Base-by-base conservation (phyloP, 2,329 filamentous ascomycete genomes). In the Zarea fungicola region DNA sequence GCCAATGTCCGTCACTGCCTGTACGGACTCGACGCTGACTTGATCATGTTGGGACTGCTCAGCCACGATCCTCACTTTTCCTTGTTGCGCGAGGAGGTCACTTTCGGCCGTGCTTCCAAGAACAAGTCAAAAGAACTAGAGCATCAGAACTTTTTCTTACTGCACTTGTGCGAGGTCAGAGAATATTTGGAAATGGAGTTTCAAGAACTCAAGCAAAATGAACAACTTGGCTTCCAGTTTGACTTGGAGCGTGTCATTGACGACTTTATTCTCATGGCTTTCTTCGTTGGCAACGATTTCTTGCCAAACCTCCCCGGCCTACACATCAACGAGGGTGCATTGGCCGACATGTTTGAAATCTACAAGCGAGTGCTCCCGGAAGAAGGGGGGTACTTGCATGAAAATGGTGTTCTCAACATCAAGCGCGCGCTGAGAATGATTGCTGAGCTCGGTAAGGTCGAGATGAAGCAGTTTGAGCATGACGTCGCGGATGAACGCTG, bases 261-360 rank as follows among this genome's bases (percentile, higher is more conserved):
- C 65, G 93, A 99, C 74, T 99, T 99, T 68, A 97, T 99, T 64
- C 80, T 99, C 53, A 96, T 99, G 90, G 92, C 91, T 41, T 99
- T 99, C 73, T 99, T 99, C 67, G 89, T 99, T 60, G 93, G 93
- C 64, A 99, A 99, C 69, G 93, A 99, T 78, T 99, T 99, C 72
- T 78, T 99, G 66, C 93, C 93, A 3, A 96, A 99, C 69, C 76
- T 99, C 51, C 95, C 95, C 5, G 89, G 95, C 62, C 72, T 99
- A 56, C 93, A 99, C 69, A 99, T 99, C 69, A 99, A 99, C 68
- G 95, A 99, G 69, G 95, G 93, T 56, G 93, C 95, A 19, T 73
- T 99, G 67, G 89, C 92, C 21, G 85, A 93, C 63, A 99, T 99
- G 93, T 99, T 99, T 67, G 86, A 87, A 62, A 83, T 96, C 52